Evolutionary conservation across 176 grass and related monocot species (phyloP), one percentile per base, ranked within the genome.

Genomic region (Bolboschoenus planiculmis): DNA sequence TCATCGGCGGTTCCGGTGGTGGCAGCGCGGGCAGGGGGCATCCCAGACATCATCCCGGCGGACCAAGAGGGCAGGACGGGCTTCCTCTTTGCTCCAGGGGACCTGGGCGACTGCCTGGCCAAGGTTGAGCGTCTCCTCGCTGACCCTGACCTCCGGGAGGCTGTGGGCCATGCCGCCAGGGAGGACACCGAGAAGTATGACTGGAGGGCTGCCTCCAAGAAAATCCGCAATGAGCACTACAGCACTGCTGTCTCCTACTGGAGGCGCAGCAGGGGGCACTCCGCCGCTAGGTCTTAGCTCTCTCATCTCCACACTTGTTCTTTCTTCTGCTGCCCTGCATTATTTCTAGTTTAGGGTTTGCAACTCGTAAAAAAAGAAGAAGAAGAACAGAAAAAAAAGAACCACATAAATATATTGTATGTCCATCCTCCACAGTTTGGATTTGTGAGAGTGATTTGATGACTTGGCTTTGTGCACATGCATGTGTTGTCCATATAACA

Each of bases 171-270:
- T 50, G 85, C 89, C 18, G 97, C 93, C 6, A 92, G 93, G 74
- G 91, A 97, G 66, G 93, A 93, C 82, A 97, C 89, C 62, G 93
- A 97, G 91, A 97, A 87, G 34, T 97, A 86, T 13, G 93, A 97
- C 48, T 97, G 93, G 93, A 93, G 87, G 83, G 89, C 93, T 21
- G 93, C 93, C 83, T 91, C 91, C 0, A 88, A 86, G 81, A 89
- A 84, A 51, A 97, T 97, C 83, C 91, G 93, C 80, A 89, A 97
- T 4, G 91, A 97, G 71, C 91, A 93, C 80, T 97, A 97, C 88
- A 83, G 73, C 77, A 88, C 88, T 16, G 93, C 93, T 4, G 79
- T 87, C 56, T 83, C 33, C 33, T 93, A 91, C 81, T 93, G 93
- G 93, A 84, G 88, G 58, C 88, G 90, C 82, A 93, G 92, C 64